These are phyloP conservation scores for Syncephalastrum racemosum DNA, from an alignment of 371 early-diverging fungal genomes.

Conservation along the genomic window DNA sequence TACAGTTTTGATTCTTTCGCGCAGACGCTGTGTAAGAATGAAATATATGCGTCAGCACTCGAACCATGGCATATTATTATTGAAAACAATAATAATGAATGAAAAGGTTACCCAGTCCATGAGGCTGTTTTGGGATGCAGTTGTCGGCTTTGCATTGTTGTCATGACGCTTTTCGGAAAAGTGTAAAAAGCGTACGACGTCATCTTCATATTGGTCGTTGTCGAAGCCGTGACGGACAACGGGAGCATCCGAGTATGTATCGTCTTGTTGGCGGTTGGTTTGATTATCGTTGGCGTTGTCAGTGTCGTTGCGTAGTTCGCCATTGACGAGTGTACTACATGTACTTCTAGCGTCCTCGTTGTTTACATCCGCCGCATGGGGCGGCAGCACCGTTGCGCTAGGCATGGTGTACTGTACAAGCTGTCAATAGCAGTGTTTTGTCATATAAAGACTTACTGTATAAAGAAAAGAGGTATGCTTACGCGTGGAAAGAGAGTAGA, in stretches of 20 bases:
- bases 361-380: slow-evolving; percentile 19
- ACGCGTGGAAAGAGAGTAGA: background rate
- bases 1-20: slow-evolving; percentile 51
- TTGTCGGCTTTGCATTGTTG: slow-evolving; percentile 33
- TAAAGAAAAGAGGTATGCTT: slow-evolving; percentile 1
- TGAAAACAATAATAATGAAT: too few species aligned
- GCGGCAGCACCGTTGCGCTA: slow-evolving; percentile 22
- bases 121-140: slow-evolving; percentile 19
- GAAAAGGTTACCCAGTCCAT: slow-evolving; percentile 42
- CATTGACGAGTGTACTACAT: slow-evolving; percentile 61
- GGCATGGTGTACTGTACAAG: slow-evolving; percentile 19
- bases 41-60: background rate
- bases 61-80: background rate
- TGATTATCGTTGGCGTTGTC: slow-evolving; percentile 25
- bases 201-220: slow-evolving; percentile 54
- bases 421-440: too few species aligned
- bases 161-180: slow-evolving; percentile 65
- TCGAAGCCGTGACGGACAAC: slow-evolving; percentile 58
- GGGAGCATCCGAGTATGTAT: slow-evolving; percentile 8
- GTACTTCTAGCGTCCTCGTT: slow-evolving; percentile 64
- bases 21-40: slow-evolving; percentile 27
- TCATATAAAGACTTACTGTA: too few species aligned
- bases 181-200: slow-evolving; percentile 55
- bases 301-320: slow-evolving; percentile 27
- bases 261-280: slow-evolving; percentile 26